Evolutionary conservation across 108 stramenopile genomes (phyloP).

Genomic region (Fistulifera pelliculosa): DNA sequence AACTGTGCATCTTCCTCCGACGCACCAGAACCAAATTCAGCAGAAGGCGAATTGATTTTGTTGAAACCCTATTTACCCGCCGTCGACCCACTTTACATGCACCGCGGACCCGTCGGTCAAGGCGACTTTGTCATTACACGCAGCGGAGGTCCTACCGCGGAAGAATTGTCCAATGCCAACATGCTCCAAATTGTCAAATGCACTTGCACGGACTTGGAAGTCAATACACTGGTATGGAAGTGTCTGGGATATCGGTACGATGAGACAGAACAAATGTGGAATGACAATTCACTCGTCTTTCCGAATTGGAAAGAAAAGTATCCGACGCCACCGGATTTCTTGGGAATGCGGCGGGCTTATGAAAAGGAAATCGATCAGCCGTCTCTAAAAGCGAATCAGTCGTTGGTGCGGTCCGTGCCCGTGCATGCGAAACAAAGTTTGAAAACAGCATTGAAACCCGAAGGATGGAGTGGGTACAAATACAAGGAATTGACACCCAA

Average conservation of each 20-base stretch:
- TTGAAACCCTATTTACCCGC: conserved; percentile 59
- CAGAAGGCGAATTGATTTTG: background rate
- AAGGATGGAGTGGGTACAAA: conserved; percentile 82
- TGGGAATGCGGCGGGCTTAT: conserved; percentile 87
- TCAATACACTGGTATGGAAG: conserved; percentile 90
- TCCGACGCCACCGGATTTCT: conserved; percentile 86
- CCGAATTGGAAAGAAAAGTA: conserved; percentile 86
- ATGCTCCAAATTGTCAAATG: conserved; percentile 58
- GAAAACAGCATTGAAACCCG: conserved; percentile 57
- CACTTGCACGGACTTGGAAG: conserved; percentile 75
- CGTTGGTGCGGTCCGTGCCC: conserved; percentile 71
- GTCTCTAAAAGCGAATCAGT: conserved; percentile 65
- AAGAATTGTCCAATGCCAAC: conserved; percentile 79
- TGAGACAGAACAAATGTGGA: conserved; percentile 41
- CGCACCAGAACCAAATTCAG: background rate
- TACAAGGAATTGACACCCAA: conserved; percentile 89
- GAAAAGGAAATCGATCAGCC: conserved; percentile 75
- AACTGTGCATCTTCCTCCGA: too few relatives aligned
- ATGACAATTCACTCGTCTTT: conserved; percentile 48
- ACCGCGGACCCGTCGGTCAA: conserved; percentile 44
- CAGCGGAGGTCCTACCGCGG: conserved; percentile 46
- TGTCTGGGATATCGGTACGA: conserved; percentile 87
- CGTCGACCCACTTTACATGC: conserved; percentile 47
- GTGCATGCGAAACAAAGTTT: conserved; percentile 74
- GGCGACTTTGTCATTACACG: conserved; percentile 57